A percentile compares a stretch with the other conserved stretches of the same genome.
Evolutionary conservation across 164 flowering plant species (phyloP).

Genomic region (Amborella trichopoda): DNA sequence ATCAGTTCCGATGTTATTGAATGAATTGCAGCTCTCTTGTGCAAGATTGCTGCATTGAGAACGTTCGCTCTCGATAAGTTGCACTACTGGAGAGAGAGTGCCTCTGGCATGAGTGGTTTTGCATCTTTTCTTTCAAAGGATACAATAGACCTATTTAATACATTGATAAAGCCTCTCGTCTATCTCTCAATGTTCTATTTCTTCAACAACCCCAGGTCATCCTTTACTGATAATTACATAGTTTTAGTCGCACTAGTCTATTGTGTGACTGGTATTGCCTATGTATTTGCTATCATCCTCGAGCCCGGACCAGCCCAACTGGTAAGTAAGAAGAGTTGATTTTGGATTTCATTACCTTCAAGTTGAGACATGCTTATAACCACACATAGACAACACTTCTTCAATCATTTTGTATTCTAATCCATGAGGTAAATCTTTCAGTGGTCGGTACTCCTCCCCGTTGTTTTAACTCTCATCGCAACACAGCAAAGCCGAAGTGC

Average conservation of each 20-base stretch:
- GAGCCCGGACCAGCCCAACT: constrained; percentile 85
- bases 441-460: constrained; percentile 97
- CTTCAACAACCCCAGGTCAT: constrained; percentile 94
- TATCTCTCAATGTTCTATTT: constrained; percentile 96
- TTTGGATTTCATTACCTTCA: not conserved
- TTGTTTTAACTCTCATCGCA: constrained; percentile 88
- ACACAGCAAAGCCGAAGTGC: constrained; percentile 26
- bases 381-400: too few relatives aligned
- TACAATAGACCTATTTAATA: constrained; percentile 75
- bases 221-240: constrained; percentile 63
- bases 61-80: constrained; percentile 79
- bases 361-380: too few relatives aligned
- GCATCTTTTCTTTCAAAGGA: constrained; percentile 88
- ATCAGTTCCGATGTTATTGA: too few relatives aligned
- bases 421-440: too few relatives aligned
- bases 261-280: constrained; percentile 95
- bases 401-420: too few relatives aligned
- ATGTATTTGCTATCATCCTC: constrained; percentile 62
- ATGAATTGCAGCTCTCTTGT: constrained; percentile 61
- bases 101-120: constrained; percentile 81
- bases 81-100: constrained; percentile 85
- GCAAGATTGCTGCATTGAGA: constrained; percentile 85
- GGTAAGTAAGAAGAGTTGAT: constrained; percentile 26
- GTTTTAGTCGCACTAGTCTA: constrained; percentile 76
- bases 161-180: constrained; percentile 75